Evolutionary conservation across 192 early-diverging fungal genomes (phyloP).

Genomic region (Mortierella alpina): DNA sequence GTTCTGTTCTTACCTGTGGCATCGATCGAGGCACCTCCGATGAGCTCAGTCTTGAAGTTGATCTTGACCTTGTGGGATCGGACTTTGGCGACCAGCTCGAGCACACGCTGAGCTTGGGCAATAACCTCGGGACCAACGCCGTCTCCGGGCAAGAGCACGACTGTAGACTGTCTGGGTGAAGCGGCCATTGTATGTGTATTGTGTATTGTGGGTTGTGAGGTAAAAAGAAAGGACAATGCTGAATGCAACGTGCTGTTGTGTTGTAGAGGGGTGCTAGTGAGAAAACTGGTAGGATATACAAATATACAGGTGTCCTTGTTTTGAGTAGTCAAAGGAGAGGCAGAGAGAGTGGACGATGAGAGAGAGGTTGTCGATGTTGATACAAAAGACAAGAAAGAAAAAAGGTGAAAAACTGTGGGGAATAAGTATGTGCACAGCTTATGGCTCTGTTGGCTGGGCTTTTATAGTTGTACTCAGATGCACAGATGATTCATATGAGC

Average conservation of each 20-base stretch:
- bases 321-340: too few relatives aligned
- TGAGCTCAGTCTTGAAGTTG: slow-evolving; percentile 81
- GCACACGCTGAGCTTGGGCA: slow-evolving; percentile 89
- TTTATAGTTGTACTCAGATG: too few relatives aligned
- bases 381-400: neutral
- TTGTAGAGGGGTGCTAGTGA: too few relatives aligned
- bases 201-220: neutral
- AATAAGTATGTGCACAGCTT: neutral
- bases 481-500: too few relatives aligned
- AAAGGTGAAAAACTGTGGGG: neutral
- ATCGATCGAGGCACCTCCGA: slow-evolving; percentile 95
- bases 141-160: slow-evolving; percentile 88
- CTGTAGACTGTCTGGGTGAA: slow-evolving; percentile 34
- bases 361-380: neutral
- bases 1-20: slow-evolving; percentile 69
- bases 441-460: too few relatives aligned
- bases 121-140: slow-evolving; percentile 97
- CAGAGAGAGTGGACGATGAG: neutral
- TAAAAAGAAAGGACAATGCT: too few relatives aligned
- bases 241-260: too few relatives aligned
- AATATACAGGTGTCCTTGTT: too few relatives aligned
- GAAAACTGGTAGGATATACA: too few relatives aligned
- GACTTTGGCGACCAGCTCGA: slow-evolving; percentile 78
- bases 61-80: slow-evolving; percentile 73
- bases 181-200: slow-evolving; percentile 15